phyloP scores from a whole-genome alignment of 345 rosid genomes.

The Carallia pectinifolia region DNA sequence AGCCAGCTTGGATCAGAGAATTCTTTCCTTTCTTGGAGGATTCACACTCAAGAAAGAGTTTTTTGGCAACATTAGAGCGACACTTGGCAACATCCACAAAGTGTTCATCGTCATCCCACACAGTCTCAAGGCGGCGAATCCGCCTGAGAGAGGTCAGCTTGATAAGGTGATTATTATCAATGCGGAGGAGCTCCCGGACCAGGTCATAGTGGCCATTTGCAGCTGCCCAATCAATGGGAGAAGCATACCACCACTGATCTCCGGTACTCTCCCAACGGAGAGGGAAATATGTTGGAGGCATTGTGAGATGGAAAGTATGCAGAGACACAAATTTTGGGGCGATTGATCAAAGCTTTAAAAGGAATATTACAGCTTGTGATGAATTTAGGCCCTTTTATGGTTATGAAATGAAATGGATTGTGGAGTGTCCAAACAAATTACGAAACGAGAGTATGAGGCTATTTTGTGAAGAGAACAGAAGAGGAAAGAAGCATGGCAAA shows the following conservation, averaged over 20 bases:
- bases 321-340: conserved; percentile 2
- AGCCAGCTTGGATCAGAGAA: conserved; percentile 69
- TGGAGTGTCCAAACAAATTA: background rate
- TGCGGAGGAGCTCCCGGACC: conserved; percentile 78
- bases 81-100: conserved; percentile 67
- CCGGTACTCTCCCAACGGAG: conserved; percentile 95
- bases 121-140: conserved; percentile 86
- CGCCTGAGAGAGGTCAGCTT: conserved; percentile 91
- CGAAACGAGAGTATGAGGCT: background rate
- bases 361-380: background rate
- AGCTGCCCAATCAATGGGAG: conserved; percentile 92
- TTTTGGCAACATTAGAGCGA: conserved; percentile 65
- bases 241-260: conserved; percentile 99
- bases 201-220: conserved; percentile 90
- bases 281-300: conserved; percentile 77
- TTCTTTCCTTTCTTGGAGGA: conserved; percentile 45
- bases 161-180: conserved; percentile 83
- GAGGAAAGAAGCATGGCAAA: background rate
- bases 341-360: background rate
- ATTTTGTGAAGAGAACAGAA: background rate
- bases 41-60: conserved; percentile 65
- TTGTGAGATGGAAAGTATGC: conserved; percentile 7
- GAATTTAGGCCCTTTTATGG: background rate
- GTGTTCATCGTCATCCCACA: conserved; percentile 80
- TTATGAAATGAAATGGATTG: background rate